phyloP scores from a whole-genome alignment of 352 stramenopile species.

The Plasmopara halstedii region DNA sequence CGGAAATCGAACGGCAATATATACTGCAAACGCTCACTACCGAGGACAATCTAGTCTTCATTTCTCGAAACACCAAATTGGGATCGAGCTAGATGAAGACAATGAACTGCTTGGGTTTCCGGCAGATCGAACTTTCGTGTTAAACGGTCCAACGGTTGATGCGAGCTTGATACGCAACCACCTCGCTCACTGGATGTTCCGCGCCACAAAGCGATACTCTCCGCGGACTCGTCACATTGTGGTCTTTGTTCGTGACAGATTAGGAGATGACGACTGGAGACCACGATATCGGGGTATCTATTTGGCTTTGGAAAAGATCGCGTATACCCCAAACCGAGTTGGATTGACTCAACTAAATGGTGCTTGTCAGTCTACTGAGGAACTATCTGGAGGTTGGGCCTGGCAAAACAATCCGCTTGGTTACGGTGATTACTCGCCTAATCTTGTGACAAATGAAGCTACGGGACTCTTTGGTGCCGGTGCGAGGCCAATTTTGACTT shows the following conservation, averaged over 20 bases:
- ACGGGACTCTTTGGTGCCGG: conserved; percentile 47
- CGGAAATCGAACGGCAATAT: conserved; percentile 22
- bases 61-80: conserved; percentile 50
- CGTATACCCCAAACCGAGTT: conserved; percentile 50
- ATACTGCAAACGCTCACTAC: conserved; percentile 38
- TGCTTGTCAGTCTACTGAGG: conserved; percentile 23
- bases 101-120: conserved; percentile 36
- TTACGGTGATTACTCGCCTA: conserved; percentile 49
- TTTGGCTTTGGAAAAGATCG: conserved; percentile 50
- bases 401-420: conserved; percentile 56
- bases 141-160: conserved; percentile 55
- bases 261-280: conserved; percentile 19
- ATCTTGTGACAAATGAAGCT: conserved; percentile 52
- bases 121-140: conserved; percentile 34
- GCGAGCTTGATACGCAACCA: conserved; percentile 58
- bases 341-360: conserved; percentile 26
- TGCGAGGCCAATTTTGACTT: conserved; percentile 40
- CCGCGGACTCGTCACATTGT: conserved; percentile 45
- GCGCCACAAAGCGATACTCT: conserved; percentile 49
- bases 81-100: conserved; percentile 27
- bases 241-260: conserved; percentile 38
- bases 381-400: conserved; percentile 51
- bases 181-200: conserved; percentile 61
- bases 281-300: conserved; percentile 55
- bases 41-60: conserved; percentile 53